Evolutionary conservation across 495 filamentous ascomycete genomes (phyloP).

Genomic region (Xylaria grammica): DNA sequence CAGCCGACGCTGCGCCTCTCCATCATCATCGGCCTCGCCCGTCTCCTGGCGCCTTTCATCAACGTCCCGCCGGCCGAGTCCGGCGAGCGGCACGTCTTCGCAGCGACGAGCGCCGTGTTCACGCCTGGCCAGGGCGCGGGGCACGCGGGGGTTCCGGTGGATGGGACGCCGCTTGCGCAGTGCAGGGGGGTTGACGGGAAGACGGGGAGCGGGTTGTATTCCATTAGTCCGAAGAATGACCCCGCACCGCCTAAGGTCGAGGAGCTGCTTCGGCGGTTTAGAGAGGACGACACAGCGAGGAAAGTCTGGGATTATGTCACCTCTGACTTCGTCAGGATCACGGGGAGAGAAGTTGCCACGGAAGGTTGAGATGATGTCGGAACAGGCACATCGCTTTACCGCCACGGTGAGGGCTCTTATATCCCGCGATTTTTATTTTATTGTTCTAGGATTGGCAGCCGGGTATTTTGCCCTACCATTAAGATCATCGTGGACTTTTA

Average conservation of each 20-base stretch:
- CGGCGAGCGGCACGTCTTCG: slow-evolving; percentile 56
- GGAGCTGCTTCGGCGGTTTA: slow-evolving; percentile 40
- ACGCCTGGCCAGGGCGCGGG: slow-evolving; percentile 26
- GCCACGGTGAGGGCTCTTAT: background rate
- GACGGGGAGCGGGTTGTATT: slow-evolving; percentile 53
- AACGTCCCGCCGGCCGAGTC: slow-evolving; percentile 44
- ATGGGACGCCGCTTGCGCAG: slow-evolving; percentile 27
- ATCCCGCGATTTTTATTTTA: too few relatives aligned
- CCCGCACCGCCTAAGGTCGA: slow-evolving; percentile 35
- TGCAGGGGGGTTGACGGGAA: slow-evolving; percentile 46
- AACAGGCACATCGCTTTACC: background rate
- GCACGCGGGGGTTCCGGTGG: slow-evolving; percentile 30
- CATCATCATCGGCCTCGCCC: background rate
- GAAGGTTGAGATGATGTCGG: background rate
- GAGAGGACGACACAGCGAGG: slow-evolving; percentile 24
- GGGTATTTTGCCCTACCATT: too few relatives aligned
- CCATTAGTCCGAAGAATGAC: slow-evolving; percentile 42
- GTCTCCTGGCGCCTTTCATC: slow-evolving; percentile 34
- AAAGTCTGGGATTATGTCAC: slow-evolving; percentile 49
- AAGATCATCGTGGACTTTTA: too few relatives aligned
- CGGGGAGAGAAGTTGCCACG: slow-evolving; percentile 14
- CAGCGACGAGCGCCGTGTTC: slow-evolving; percentile 53
- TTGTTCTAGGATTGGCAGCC: too few relatives aligned
- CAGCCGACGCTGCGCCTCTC: slow-evolving; percentile 1
- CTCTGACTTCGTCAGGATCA: slow-evolving; percentile 44